These are phyloP conservation scores for Sclerotiophoma versabilis DNA, from an alignment of 2,329 filamentous ascomycete genomes.

Conservation along the genomic window DNA sequence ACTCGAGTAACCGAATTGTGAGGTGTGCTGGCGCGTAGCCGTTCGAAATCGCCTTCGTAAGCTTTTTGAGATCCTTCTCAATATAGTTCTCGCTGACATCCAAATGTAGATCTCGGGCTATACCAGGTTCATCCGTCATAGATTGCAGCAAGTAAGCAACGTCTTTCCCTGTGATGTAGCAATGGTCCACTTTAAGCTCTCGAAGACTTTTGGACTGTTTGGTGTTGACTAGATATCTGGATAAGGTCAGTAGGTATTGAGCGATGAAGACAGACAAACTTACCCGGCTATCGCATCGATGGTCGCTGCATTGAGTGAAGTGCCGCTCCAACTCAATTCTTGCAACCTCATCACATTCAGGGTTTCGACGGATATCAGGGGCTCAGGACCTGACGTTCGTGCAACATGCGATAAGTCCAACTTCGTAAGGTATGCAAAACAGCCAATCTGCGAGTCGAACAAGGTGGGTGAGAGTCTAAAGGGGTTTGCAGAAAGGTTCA, in stretches of 20 bases:
- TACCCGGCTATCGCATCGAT: conserved; percentile 66
- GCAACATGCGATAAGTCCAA: conserved; percentile 71
- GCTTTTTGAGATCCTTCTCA: conserved; percentile 58
- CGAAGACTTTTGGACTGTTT: conserved; percentile 66
- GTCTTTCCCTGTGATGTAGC: conserved; percentile 69
- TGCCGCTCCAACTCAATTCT: conserved; percentile 70
- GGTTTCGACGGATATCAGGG: conserved; percentile 71
- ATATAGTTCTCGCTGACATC: conserved; percentile 71
- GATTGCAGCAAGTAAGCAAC: conserved; percentile 70
- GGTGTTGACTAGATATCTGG: conserved; percentile 66
- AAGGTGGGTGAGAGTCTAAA: conserved; percentile 68
- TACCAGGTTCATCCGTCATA: conserved; percentile 61
- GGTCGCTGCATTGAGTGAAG: conserved; percentile 66
- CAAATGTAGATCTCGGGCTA: conserved; percentile 66
- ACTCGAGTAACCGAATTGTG: conserved; percentile 73
- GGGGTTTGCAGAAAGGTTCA: conserved; percentile 72
- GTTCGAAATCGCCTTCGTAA: conserved; percentile 60
- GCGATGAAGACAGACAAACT: conserved; percentile 43
- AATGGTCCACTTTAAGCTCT: conserved; percentile 70
- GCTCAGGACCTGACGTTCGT: conserved; percentile 67
- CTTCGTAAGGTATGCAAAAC: conserved; percentile 70
- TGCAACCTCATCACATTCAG: conserved; percentile 72
- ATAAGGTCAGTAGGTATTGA: conserved; percentile 10
- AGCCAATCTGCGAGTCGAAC: conserved; percentile 71
- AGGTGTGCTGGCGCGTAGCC: conserved; percentile 67